A percentile compares a stretch with the other conserved stretches of the same genome.
phyloP scores from a whole-genome alignment of 129 eudicot species.

The Lactuca sativa region DNA sequence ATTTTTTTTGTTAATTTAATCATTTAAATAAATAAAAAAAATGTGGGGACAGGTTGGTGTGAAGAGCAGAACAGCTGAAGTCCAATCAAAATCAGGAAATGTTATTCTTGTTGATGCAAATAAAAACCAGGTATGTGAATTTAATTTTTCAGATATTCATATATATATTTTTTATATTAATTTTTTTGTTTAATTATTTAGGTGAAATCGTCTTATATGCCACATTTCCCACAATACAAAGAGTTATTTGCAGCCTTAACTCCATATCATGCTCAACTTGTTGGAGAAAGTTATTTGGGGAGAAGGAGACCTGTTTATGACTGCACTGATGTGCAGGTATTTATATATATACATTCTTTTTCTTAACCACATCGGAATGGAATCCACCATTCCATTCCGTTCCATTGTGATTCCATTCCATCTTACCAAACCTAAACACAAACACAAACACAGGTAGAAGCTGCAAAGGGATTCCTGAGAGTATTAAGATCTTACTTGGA shows the following conservation, averaged over 20 bases:
- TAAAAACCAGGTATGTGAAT: conserved; percentile 77
- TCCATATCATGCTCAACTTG: conserved; percentile 84
- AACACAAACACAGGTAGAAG: conserved; percentile 58
- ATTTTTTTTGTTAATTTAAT: neutral
- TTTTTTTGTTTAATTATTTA: conserved; percentile 19
- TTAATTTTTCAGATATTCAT: neutral
- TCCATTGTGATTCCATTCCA: neutral
- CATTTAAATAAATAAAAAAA: no score
- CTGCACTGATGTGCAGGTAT: conserved; percentile 88
- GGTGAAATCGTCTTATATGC: conserved; percentile 82
- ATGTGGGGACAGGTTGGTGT: conserved; percentile 75
- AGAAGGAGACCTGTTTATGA: conserved; percentile 78
- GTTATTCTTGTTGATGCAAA: conserved; percentile 76
- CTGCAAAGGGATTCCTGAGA: conserved; percentile 83
- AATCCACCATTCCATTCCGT: neutral
- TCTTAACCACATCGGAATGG: no score
- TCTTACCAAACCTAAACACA: neutral
- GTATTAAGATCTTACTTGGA: conserved; percentile 79
- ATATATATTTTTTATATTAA: neutral
- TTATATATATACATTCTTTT: no score
- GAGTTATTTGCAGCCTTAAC: conserved; percentile 67
- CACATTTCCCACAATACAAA: conserved; percentile 67
- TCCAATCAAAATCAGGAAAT: conserved; percentile 80
- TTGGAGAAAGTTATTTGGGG: conserved; percentile 94
- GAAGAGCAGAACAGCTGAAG: conserved; percentile 85